These are phyloP conservation scores for Pythium pectinolyticum DNA, from an alignment of 352 stramenopile genomes.

Conservation along the genomic window DNA sequence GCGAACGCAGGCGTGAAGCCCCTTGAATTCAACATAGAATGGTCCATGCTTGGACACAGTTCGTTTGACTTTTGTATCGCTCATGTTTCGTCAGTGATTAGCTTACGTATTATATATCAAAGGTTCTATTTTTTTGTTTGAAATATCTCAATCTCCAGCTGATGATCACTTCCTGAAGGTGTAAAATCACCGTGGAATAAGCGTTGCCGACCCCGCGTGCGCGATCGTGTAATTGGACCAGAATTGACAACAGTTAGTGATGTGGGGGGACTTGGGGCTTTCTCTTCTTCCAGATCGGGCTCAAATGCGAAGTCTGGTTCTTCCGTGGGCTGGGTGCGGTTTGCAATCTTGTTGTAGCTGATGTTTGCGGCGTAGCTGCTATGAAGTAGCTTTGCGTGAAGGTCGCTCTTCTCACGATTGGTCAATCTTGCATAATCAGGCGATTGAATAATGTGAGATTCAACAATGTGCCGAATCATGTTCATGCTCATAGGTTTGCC, in stretches of 20 bases:
- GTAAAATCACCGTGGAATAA: conserved; percentile 24
- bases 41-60: conserved; percentile 18
- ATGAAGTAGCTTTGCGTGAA: conserved; percentile 20
- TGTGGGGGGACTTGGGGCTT: not conserved
- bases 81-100: conserved; percentile 12
- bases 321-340: conserved; percentile 3
- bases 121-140: conserved; percentile 17
- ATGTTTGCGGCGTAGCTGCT: conserved; percentile 18
- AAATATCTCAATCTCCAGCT: conserved; percentile 25
- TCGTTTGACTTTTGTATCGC: conserved; percentile 12
- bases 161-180: conserved; percentile 15
- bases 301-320: conserved; percentile 9
- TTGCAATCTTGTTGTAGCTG: conserved; percentile 25
- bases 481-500: conserved; percentile 30
- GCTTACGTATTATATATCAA: conserved; percentile 10
- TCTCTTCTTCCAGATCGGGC: not conserved
- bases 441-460: conserved; percentile 25
- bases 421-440: conserved; percentile 17
- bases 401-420: conserved; percentile 19
- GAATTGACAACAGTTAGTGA: not conserved
- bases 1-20: conserved; percentile 14
- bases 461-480: conserved; percentile 27
- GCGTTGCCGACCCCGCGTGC: too few relatives aligned
- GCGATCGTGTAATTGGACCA: conserved; percentile 4
- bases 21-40: conserved; percentile 21